Evolutionary conservation across 2,329 filamentous ascomycete genomes (phyloP).

Genomic region (Talaromyces sp.): DNA sequence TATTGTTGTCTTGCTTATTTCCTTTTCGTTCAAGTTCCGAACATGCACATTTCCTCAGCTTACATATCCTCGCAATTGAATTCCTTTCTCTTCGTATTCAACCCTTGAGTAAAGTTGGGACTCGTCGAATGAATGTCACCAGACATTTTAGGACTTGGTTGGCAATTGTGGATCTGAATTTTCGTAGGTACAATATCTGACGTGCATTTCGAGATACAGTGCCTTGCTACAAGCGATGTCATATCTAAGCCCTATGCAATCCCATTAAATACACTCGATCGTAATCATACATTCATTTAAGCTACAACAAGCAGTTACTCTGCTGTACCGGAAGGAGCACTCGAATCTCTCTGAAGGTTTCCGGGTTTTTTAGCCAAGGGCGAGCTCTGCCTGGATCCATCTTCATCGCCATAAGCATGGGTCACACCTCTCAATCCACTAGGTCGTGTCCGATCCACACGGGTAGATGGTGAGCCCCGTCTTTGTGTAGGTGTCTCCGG

Average conservation of each 20-base stretch:
- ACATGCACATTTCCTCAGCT: constrained; percentile 18
- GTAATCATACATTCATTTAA: not conserved
- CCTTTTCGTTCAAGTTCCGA: constrained; percentile 8
- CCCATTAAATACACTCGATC: not conserved
- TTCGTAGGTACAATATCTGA: not conserved
- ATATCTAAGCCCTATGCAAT: too few relatives aligned
- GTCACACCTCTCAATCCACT: constrained; percentile 27
- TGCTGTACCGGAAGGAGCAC: constrained; percentile 33
- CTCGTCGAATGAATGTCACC: too few relatives aligned
- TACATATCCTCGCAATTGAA: constrained; percentile 16
- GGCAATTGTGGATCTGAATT: not conserved
- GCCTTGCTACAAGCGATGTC: too few relatives aligned
- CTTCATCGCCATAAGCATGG: constrained; percentile 22
- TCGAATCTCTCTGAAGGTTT: constrained; percentile 32
- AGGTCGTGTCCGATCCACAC: constrained; percentile 21
- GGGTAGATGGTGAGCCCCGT: constrained; percentile 23
- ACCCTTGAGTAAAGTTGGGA: too few relatives aligned
- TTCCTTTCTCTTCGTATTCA: too few relatives aligned
- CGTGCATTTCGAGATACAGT: not conserved
- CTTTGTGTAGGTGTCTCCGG: constrained; percentile 32
- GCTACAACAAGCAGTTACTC: not conserved
- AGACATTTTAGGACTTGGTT: not conserved
- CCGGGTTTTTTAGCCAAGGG: constrained; percentile 39
- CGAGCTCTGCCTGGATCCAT: constrained; percentile 28
- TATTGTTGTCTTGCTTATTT: constrained; percentile 14